Evolutionary conservation across 192 early-diverging fungal genomes (phyloP), one percentile per base, ranked within the genome.

Genomic region (Gaertneriomyces semiglobifer): DNA sequence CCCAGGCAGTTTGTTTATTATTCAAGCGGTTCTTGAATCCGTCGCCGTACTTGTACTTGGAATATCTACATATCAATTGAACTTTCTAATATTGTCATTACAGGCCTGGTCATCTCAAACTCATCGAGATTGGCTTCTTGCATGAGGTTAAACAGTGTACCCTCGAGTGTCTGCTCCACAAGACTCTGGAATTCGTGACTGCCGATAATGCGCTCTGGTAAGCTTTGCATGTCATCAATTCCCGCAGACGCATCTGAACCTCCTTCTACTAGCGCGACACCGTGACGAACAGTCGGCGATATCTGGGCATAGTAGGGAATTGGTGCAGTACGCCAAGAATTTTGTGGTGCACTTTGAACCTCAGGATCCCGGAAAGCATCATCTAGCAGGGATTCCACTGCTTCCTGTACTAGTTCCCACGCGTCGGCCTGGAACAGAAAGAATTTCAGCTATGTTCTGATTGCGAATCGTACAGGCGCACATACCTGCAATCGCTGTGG

Each of bases 121-220:
- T 81, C 82, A 7, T 66, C 74, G 11, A 60, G 64, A 20, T 77
- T 69, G 4, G 72, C 73, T 58, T 84, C 82, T 60, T 84, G 82
- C 65, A 84, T 75, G 3, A 84, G 39, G 62, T 84, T 84, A 70
- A 67, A 83, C 6, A 84, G 16, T 0, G 82, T 84, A 11, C 78
- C 73, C 62, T 84, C 82, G 41, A 84, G 61, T n/a, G 75, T 65
- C 11, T 47, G 52, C 56, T 82, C 82, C 6, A 80, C 64, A 19
- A 65, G 42, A 58, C 76, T 82, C 44, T 78, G 75, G 51, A 84
- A 81, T 19, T 83, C 75, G n/a, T 43, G 16, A 20, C 60, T 38
- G 38, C 55, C 39, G 33, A 18, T 52, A 5, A 33, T 33, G 25
- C 25, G 25, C 2, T 33, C 25, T 33, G 25, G 25, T 33, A 33